phyloP scores from a whole-genome alignment of 441 rosid species.

The Adansonia gregorii region DNA sequence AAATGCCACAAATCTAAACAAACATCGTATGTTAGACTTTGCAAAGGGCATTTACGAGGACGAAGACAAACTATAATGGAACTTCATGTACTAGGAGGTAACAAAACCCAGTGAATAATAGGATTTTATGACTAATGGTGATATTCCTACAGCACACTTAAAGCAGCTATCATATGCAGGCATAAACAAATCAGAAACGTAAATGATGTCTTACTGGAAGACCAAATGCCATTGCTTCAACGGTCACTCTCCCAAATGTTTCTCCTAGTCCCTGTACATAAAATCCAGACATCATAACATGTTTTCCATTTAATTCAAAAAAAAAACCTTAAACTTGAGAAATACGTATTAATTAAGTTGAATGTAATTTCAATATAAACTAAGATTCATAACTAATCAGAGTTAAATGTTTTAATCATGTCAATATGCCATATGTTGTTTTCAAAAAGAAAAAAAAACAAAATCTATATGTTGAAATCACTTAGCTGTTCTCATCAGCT shows the following conservation, averaged over 20 bases:
- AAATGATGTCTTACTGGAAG: conserved; percentile 60
- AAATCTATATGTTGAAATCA: not conserved
- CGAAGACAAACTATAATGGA: not conserved
- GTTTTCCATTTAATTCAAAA: conserved; percentile 19
- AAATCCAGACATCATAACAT: conserved; percentile 23
- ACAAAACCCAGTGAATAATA: not conserved
- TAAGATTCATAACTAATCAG: conserved; percentile 4
- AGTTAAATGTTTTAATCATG: not conserved
- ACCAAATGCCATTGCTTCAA: conserved; percentile 97
- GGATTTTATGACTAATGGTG: not conserved
- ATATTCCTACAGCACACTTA: conserved; percentile 5
- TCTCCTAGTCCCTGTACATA: conserved; percentile 80
- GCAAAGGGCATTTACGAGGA: not conserved
- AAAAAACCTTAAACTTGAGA: not conserved
- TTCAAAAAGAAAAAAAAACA: not conserved
- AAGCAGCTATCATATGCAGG: conserved; percentile 2
- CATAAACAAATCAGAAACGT: conserved; percentile 15
- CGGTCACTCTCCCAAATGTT: conserved; percentile 96
- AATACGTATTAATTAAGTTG: not conserved
- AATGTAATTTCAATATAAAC: not conserved
- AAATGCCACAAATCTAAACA: not conserved
- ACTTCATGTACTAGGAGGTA: not conserved
- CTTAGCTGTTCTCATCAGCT: not conserved
- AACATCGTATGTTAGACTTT: not conserved
- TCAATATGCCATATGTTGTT: not conserved